Conservation (phyloP, 1,139 yeast species). For the Arxiozyma bovina region DNA sequence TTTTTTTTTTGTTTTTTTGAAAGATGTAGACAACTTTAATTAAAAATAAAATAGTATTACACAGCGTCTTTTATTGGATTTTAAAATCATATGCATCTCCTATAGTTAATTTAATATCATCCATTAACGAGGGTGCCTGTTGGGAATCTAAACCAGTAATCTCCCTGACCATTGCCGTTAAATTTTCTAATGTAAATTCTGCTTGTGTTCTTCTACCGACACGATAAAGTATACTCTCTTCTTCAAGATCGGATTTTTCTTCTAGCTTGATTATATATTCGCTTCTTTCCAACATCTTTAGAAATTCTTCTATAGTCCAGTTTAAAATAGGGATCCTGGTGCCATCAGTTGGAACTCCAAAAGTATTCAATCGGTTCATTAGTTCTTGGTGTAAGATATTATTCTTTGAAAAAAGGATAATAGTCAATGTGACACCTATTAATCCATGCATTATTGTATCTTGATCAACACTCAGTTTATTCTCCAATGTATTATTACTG, state of each 20-base stretch:
- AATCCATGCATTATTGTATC: constrained; percentile 23
- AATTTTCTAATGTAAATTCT: constrained; percentile 22
- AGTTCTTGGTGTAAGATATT: constrained; percentile 24
- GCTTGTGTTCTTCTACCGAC: constrained; percentile 25
- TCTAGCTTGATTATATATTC: constrained; percentile 20
- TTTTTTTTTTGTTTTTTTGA: no score
- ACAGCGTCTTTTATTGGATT: not conserved
- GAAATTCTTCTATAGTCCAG: constrained; percentile 18
- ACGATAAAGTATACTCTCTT: constrained; percentile 18
- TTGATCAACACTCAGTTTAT: constrained; percentile 13
- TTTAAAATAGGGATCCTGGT: constrained; percentile 22
- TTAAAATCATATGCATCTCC: constrained; percentile 20
- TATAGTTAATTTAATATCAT: constrained; percentile 18
- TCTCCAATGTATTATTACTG: constrained; percentile 11
- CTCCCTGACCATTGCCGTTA: constrained; percentile 16
- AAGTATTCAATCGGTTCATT: constrained; percentile 12
- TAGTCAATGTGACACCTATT: constrained; percentile 15
- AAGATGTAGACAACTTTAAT: no score
- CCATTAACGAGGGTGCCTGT: constrained; percentile 12
- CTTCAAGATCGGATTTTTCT: constrained; percentile 20
- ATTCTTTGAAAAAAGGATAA: constrained; percentile 25
- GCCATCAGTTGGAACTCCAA: constrained; percentile 27
- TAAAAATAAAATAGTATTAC: not conserved
- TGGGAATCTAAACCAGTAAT: constrained; percentile 17
- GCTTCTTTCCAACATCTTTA: constrained; percentile 16